Conservation (phyloP, 345 rosid genomes). For the Leavenworthia alabamica region DNA sequence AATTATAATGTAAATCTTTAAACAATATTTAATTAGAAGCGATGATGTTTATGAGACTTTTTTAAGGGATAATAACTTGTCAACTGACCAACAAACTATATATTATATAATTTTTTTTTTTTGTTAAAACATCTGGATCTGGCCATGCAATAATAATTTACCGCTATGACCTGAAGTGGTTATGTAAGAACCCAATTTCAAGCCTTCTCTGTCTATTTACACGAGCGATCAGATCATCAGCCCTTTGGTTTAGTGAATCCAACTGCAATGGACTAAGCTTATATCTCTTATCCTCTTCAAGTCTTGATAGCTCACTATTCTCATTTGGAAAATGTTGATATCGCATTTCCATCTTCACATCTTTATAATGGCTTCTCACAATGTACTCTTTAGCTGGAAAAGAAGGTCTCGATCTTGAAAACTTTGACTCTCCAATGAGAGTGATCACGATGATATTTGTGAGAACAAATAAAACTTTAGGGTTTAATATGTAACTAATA, state of each 20-base stretch:
- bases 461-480: too few species aligned
- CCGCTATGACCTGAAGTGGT: neutral
- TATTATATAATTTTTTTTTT: too few species aligned
- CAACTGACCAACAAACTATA: neutral
- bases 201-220: slow-evolving; percentile 50
- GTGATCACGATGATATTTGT: too few species aligned
- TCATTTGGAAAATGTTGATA: neutral
- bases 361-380: slow-evolving; percentile 15
- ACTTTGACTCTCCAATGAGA: too few species aligned
- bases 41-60: too few species aligned
- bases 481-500: too few species aligned
- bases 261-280: slow-evolving; percentile 26
- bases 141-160: neutral
- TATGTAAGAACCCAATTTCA: slow-evolving; percentile 33
- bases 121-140: too few species aligned
- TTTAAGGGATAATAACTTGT: too few species aligned
- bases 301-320: neutral
- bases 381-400: slow-evolving; percentile 33
- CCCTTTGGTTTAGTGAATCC: slow-evolving; percentile 56
- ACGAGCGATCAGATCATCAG: slow-evolving; percentile 62
- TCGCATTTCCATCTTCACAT: neutral
- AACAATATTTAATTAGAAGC: neutral
- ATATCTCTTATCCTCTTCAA: slow-evolving; percentile 1
- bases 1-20: too few species aligned
- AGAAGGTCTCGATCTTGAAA: slow-evolving; percentile 34